phyloP scores from a whole-genome alignment of 805 yeast species.

The Metschnikowia noctiluminum region DNA sequence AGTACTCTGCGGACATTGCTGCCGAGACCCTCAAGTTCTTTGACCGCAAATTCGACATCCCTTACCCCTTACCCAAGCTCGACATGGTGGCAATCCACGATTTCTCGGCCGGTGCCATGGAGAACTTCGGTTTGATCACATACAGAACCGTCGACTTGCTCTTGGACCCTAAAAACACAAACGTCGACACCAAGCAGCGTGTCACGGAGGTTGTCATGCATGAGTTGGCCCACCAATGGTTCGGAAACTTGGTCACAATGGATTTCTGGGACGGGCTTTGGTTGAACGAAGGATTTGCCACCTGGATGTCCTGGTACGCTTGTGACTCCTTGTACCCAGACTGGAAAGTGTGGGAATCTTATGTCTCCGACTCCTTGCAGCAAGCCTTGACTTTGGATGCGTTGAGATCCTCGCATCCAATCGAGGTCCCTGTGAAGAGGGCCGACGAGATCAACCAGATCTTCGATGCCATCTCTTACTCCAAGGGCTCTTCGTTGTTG shows the following conservation, averaged over 20 bases:
- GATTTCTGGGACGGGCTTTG: slow-evolving; percentile 91
- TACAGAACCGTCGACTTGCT: slow-evolving; percentile 74
- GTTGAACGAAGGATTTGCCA: slow-evolving; percentile 87
- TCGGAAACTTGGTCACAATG: slow-evolving; percentile 87
- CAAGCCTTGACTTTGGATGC: slow-evolving; percentile 73
- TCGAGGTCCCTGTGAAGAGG: slow-evolving; percentile 75
- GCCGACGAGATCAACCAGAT: slow-evolving; percentile 82
- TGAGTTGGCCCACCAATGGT: slow-evolving; percentile 91
- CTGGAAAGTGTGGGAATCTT: slow-evolving; percentile 85
- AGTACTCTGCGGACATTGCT: slow-evolving; percentile 69
- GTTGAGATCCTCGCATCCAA: slow-evolving; percentile 80
- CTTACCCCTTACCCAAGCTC: slow-evolving; percentile 76
- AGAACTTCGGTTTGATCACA: slow-evolving; percentile 78
- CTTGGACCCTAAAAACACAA: slow-evolving; percentile 67
- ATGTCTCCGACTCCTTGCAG: slow-evolving; percentile 74
- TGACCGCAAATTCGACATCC: slow-evolving; percentile 68
- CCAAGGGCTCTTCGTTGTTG: slow-evolving; percentile 75
- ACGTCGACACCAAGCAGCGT: slow-evolving; percentile 60
- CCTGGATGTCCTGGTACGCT: slow-evolving; percentile 88
- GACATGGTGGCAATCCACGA: slow-evolving; percentile 83
- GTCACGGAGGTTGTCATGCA: slow-evolving; percentile 86
- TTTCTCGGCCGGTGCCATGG: slow-evolving; percentile 88
- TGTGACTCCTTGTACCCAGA: slow-evolving; percentile 74
- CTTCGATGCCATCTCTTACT: slow-evolving; percentile 79
- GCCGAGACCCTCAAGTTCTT: slow-evolving; percentile 73